Evolutionary conservation across 2,329 filamentous ascomycete genomes (phyloP), one percentile per base, ranked within the genome.

Genomic region (Chaetomium strumarium): DNA sequence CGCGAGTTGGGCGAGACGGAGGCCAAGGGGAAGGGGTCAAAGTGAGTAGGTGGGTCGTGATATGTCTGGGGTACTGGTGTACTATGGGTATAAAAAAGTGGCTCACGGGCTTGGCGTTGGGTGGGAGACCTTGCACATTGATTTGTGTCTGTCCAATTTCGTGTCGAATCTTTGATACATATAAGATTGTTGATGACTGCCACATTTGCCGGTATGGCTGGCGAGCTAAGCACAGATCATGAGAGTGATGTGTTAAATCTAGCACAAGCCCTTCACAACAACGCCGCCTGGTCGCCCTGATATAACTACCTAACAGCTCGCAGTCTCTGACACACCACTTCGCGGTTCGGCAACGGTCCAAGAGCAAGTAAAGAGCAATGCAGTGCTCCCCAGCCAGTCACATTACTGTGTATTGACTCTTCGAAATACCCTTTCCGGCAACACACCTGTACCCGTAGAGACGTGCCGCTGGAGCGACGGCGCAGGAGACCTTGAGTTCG

Each of bases 1-100:
- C 78, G 92, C 55, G 90, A 95, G 71, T 75, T 99, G 48, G 83
- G 85, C 6, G 90, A 95, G 63, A 87, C 82, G 9, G 93, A 99
- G 71, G 90, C 91, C 5, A 90, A 91, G 71, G 86, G 85, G 19
- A 96, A 95, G 72, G 83, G 83, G 5, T 76, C 81, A 40, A 91
- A 90, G 72, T 85, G 49, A 56, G 14, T 36, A 24, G 10, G 40
- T 5, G 20, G 17, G 24, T 9, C 19, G 29, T 33, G 33, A n/a
- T 16, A 16, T 33, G 19, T 36, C 41, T 46, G 38, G 14, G 7
- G 5, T 43, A 46, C 31, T 29, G 40, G 24, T 24, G 7, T 24
- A 24, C 24, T 43, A 45, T 47, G 40, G 44, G 43, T 40, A 46
- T 34, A 49, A 51, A 53, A 37, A 33, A 19, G 14, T 24, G 42